Base-by-base conservation (phyloP, 1,139 yeast species). In the Debaryomyces robertsiae region DNA sequence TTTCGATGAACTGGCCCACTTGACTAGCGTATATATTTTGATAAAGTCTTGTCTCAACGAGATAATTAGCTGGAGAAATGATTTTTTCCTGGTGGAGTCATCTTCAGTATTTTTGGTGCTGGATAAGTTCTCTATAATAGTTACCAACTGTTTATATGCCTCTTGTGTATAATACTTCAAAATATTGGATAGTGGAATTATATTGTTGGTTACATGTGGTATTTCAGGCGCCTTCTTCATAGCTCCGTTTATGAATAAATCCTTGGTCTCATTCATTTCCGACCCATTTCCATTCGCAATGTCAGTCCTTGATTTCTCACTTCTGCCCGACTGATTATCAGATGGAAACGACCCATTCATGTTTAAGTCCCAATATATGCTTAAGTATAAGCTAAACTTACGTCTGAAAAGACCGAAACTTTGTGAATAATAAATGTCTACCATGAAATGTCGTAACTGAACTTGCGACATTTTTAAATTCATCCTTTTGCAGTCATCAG, bases 1-100 rank as follows among this genome's bases (percentile, higher is more conserved):
- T 39, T 79, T 73, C 9, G 91, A 74, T 24, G 80, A 82, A 24
- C 77, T 73, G 1, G 95, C 80, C 98, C 98, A 93, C 61, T 90
- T 90, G 34, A 85, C 79, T 37, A 93, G 66, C 3, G 95, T 95
- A 50, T 88, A 90, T 3, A 91, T 62, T 58, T 91, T 83, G 47
- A 90, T 76, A 54, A 84, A 88, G 54, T 90, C 94, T 52, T 88
- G 90, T 41, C 98, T 75, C 31, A 89, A 67, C 28, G 73, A 69
- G 6, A 90, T 84, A 32, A 91, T 71, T 42, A 84, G 65, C 36
- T 84, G 82, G 32, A 93, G 66, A 41, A 93, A 76, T 41, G 75
- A 73, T 46, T 80, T 77, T 64, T 90, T 90, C 46, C 88, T 79
- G 6, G 67, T 65, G 23, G 77, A 70, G 51, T 88, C 91, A 3